Conservation (phyloP, 1,284 basidiomycete genomes). For the Cryptococcus jaspeensis region DNA sequence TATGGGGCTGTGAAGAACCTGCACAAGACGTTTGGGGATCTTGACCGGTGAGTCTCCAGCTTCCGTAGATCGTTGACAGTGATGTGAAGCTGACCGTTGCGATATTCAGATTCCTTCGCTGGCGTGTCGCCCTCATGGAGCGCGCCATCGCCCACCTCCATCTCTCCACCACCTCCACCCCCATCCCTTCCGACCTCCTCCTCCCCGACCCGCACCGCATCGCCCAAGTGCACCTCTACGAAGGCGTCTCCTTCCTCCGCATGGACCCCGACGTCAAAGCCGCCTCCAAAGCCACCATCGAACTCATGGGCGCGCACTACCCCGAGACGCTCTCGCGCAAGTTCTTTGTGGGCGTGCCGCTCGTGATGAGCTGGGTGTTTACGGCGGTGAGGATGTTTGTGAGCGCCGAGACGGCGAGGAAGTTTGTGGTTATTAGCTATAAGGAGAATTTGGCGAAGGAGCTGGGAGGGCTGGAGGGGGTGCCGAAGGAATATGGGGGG, state of each 20-base stretch:
- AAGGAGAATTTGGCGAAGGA: slow-evolving; percentile 16
- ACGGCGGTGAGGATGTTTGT: slow-evolving; percentile 24
- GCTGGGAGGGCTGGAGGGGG: slow-evolving; percentile 14
- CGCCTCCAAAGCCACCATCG: slow-evolving; percentile 25
- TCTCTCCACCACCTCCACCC: slow-evolving; percentile 16
- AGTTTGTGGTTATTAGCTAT: slow-evolving; percentile 28
- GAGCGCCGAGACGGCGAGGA: slow-evolving; percentile 22
- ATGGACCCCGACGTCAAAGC: slow-evolving; percentile 29
- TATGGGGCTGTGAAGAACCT: slow-evolving; percentile 28
- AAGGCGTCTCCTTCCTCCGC: slow-evolving; percentile 28
- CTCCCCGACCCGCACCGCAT: slow-evolving; percentile 24
- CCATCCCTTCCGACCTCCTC: slow-evolving; percentile 22
- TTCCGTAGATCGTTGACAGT: not conserved
- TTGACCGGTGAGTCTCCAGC: slow-evolving; percentile 17
- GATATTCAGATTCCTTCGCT: slow-evolving; percentile 25
- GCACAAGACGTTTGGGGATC: slow-evolving; percentile 27
- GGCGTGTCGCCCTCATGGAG: slow-evolving; percentile 29
- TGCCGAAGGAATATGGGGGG: slow-evolving; percentile 27
- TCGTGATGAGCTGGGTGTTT: slow-evolving; percentile 34
- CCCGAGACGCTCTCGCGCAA: slow-evolving; percentile 30
- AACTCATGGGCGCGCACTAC: slow-evolving; percentile 27
- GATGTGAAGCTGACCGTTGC: not conserved
- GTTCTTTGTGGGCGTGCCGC: slow-evolving; percentile 31
- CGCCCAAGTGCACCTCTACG: slow-evolving; percentile 30
- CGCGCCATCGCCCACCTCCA: slow-evolving; percentile 20